phyloP scores from a whole-genome alignment of 306 rosid genomes.

The Cyamopsis tetragonoloba region DNA sequence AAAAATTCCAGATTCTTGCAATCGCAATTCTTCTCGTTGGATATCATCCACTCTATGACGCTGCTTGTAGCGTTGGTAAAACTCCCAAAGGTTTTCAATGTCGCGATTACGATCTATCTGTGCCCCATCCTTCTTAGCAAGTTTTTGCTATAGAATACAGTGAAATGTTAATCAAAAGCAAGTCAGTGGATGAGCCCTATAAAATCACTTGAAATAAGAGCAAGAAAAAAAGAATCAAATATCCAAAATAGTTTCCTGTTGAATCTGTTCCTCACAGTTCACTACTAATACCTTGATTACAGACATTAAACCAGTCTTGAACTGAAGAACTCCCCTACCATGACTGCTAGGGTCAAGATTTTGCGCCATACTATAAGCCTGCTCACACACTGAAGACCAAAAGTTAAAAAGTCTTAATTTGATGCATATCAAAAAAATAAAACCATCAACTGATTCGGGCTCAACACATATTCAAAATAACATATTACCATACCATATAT shows the following conservation, averaged over 20 bases:
- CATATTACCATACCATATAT: conserved; percentile 2
- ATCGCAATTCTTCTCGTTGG: conserved; percentile 68
- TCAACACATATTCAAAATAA: not conserved
- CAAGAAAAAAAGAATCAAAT: not conserved
- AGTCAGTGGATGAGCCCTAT: not conserved
- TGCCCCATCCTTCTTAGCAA: conserved; percentile 73
- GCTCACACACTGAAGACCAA: conserved; percentile 83
- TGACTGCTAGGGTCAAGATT: conserved; percentile 81
- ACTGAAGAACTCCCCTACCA: conserved; percentile 93
- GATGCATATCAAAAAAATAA: not conserved
- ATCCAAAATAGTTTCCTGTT: not conserved
- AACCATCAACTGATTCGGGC: not conserved
- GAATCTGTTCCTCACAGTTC: conserved; percentile 10
- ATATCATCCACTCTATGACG: conserved; percentile 76
- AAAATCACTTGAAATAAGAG: not conserved
- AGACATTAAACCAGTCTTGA: conserved; percentile 94
- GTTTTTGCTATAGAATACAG: conserved; percentile 68
- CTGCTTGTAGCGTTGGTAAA: conserved; percentile 69
- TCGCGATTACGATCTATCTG: conserved; percentile 79
- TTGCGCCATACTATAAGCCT: conserved; percentile 92
- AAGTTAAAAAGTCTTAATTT: conserved; percentile 21
- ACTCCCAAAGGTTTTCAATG: conserved; percentile 78
- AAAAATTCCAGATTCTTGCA: conserved; percentile 81
- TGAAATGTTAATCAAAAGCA: conserved; percentile 18
- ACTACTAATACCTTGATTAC: conserved; percentile 72